Percentiles rank a stretch among this genome's conserved stretches.
Evolutionary conservation across 306 rosid genomes (phyloP).

Genomic region (Cucurbita pepo): DNA sequence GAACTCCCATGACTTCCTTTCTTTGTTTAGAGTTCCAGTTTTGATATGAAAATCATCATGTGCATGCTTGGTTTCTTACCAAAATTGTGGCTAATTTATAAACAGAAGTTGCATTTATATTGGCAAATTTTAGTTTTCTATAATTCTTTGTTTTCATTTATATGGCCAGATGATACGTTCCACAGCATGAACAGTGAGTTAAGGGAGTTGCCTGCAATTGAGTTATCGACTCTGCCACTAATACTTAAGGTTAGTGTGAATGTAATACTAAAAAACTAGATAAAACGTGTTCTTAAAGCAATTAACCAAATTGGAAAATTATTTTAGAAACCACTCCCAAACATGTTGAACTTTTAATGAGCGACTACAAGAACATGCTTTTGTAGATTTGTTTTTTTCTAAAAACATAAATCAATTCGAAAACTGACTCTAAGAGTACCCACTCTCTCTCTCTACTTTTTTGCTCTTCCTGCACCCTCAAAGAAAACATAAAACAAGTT

Average conservation of each 20-base stretch:
- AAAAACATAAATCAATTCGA: neutral
- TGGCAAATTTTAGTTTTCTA: neutral
- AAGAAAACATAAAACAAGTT: too few relatives aligned
- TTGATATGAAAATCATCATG: neutral
- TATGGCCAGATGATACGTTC: conserved; percentile 53
- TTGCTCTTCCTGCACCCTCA: neutral
- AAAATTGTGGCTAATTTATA: neutral
- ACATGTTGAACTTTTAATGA: neutral
- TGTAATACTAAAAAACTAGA: neutral
- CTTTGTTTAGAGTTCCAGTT: neutral
- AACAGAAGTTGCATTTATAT: neutral
- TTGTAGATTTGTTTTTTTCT: neutral
- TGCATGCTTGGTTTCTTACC: neutral
- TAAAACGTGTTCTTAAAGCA: neutral
- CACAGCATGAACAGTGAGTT: conserved; percentile 61
- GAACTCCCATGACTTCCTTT: neutral
- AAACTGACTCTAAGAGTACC: neutral
- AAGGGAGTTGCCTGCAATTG: conserved; percentile 82
- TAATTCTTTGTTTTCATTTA: conserved; percentile 1
- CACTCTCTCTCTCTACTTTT: neutral
- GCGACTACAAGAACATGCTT: neutral
- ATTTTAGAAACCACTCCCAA: neutral
- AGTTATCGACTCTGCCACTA: conserved; percentile 68
- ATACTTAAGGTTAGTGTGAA: conserved; percentile 57
- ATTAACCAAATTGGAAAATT: neutral